Evolutionary conservation across 805 yeast species (phyloP).

Genomic region (Wickerhamiella hasegawae): DNA sequence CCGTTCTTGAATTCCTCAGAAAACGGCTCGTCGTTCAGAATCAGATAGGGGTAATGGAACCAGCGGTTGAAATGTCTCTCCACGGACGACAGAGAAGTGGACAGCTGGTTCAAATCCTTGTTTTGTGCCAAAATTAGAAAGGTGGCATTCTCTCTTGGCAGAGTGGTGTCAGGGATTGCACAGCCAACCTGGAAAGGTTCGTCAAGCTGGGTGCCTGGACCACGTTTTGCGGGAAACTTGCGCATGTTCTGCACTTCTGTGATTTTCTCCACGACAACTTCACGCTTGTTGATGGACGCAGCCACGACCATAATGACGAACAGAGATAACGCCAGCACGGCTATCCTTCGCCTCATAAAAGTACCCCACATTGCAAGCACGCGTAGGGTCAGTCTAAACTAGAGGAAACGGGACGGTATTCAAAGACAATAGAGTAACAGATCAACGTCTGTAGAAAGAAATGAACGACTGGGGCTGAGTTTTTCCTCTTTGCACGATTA

Average conservation of each 20-base stretch:
- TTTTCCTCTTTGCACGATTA: no score
- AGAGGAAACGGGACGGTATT: no score
- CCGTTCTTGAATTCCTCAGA: slow-evolving; percentile 41
- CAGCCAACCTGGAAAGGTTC: slow-evolving; percentile 8
- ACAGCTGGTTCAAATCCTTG: slow-evolving; percentile 61
- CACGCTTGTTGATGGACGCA: no score
- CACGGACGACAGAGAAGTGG: slow-evolving; percentile 52
- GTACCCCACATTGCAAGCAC: no score
- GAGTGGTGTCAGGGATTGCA: slow-evolving; percentile 5
- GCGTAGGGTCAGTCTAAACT: no score
- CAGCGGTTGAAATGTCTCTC: slow-evolving; percentile 88
- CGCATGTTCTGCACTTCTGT: no score
- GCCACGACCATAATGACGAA: no score
- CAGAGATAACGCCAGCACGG: not conserved
- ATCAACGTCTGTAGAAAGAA: no score
- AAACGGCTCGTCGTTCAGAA: slow-evolving; percentile 69
- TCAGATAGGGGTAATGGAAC: slow-evolving; percentile 87
- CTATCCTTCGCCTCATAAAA: no score
- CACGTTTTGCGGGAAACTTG: not conserved
- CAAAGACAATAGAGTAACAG: no score
- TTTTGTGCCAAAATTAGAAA: slow-evolving; percentile 74
- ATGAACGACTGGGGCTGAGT: no score
- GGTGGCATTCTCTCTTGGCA: slow-evolving; percentile 60
- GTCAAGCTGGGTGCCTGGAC: slow-evolving; percentile 2
- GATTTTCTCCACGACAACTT: no score